phyloP scores from a whole-genome alignment of 1,284 basidiomycete species.

The Irpex sp. region DNA sequence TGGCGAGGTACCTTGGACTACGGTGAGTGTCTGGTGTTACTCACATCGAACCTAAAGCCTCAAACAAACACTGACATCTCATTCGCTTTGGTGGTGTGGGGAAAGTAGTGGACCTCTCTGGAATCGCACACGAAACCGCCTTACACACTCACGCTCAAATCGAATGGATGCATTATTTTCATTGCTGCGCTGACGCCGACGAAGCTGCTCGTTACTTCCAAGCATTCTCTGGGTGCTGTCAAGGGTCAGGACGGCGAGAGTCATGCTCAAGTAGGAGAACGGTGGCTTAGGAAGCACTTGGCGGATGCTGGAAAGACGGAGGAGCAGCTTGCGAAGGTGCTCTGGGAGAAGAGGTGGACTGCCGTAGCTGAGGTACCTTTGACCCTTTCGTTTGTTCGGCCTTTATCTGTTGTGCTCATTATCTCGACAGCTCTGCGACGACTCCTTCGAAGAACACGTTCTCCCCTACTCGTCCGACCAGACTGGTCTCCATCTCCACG shows the following conservation, averaged over 20 bases:
- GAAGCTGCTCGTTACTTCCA: slow-evolving; percentile 86
- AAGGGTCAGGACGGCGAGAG: slow-evolving; percentile 31
- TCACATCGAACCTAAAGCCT: not conserved
- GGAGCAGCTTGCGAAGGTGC: slow-evolving; percentile 65
- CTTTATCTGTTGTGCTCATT: not conserved
- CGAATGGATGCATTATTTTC: slow-evolving; percentile 98
- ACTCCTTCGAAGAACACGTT: slow-evolving; percentile 97
- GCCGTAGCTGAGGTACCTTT: slow-evolving; percentile 80
- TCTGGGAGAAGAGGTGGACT: slow-evolving; percentile 88
- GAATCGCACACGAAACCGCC: slow-evolving; percentile 72
- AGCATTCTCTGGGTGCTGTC: slow-evolving; percentile 77
- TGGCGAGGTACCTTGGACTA: slow-evolving; percentile 92
- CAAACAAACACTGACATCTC: not conserved
- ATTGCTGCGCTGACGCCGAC: slow-evolving; percentile 80
- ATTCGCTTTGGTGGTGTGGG: not conserved
- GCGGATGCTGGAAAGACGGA: slow-evolving; percentile 62
- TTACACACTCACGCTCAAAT: slow-evolving; percentile 91
- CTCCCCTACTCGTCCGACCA: slow-evolving; percentile 78
- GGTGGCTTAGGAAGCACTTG: slow-evolving; percentile 82
- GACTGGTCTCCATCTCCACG: slow-evolving; percentile 93
- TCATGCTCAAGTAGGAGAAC: slow-evolving; percentile 79
- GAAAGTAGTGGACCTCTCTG: slow-evolving; percentile 73
- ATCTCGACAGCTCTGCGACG: slow-evolving; percentile 82
- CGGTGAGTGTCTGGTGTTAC: slow-evolving; percentile 50
- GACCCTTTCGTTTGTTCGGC: not conserved